These are phyloP conservation scores for Neofusicoccum laricinum DNA, from an alignment of 2,329 filamentous ascomycete species.

Conservation along the genomic window DNA sequence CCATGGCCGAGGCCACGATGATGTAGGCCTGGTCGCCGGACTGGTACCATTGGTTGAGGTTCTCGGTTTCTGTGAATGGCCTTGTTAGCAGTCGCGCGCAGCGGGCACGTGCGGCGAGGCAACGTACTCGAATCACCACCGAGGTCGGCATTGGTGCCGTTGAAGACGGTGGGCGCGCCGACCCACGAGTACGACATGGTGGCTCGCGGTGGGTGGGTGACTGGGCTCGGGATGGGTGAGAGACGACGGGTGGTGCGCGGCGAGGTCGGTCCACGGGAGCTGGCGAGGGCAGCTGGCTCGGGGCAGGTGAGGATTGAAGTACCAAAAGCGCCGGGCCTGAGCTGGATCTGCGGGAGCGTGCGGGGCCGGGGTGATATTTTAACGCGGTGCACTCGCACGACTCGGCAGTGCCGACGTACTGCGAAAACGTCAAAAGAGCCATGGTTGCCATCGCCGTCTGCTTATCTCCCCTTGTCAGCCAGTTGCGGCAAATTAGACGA, in stretches of 20 bases:
- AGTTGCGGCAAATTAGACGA: slow-evolving; percentile 16
- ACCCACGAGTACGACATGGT: slow-evolving; percentile 50
- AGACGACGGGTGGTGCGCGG: neutral
- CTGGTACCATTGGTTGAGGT: slow-evolving; percentile 94
- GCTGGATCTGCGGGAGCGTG: slow-evolving; percentile 11
- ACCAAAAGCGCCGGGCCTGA: neutral
- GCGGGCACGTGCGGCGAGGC: neutral
- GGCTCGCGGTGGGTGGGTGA: slow-evolving; percentile 12
- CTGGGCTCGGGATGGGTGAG: neutral
- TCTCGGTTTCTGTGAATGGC: slow-evolving; percentile 63
- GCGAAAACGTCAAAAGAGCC: slow-evolving; percentile 14
- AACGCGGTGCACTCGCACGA: slow-evolving; percentile 6
- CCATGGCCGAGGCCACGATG: slow-evolving; percentile 84
- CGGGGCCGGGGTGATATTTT: slow-evolving; percentile 13
- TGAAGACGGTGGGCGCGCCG: slow-evolving; percentile 45
- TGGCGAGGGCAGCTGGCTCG: neutral
- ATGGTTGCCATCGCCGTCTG: neutral
- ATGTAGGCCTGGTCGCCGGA: slow-evolving; percentile 94
- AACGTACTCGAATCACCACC: slow-evolving; percentile 76
- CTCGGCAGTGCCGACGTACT: slow-evolving; percentile 13
- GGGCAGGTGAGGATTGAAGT: neutral
- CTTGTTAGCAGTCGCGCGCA: neutral
- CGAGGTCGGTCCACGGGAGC: neutral
- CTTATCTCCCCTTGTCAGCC: slow-evolving; percentile 13
- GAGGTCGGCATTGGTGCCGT: slow-evolving; percentile 56